Base-by-base conservation (phyloP, 2,329 filamentous ascomycete genomes). In the Metarhizium rileyi region DNA sequence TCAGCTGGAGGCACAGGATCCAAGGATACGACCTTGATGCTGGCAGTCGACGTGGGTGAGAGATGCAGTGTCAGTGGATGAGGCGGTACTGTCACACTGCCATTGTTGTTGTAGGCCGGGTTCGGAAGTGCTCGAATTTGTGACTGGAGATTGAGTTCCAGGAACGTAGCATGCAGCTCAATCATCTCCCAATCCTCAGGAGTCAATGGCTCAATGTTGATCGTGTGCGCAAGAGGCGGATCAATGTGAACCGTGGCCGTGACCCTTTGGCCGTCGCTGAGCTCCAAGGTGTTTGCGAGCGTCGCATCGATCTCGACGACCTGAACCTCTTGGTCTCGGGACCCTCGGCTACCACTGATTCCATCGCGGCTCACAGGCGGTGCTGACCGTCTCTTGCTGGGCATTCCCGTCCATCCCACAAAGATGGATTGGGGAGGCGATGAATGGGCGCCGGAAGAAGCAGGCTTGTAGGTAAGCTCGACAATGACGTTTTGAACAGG, bases 181-280 rank as follows among this genome's bases (percentile, higher is more conserved):
- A 98, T 97, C 60, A 97, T 95, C 69, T 98, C 93, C 93, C 93
- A 98, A 64, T 98, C 93, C 51, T 94, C 89, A 1, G 91, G 83
- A 0, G 93, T 97, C 60, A 97, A 70, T 30, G 93, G 93, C 65
- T 98, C 94, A 59, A 98, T 97, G 63, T 96, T 90, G 66, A 98
- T 86, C 2, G 90, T 97, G 66, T 96, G 89, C 45, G 90, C 89
- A 55, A 93, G 71, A 2, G 90, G 90, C 45, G 91, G 91, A 63
- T 98, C 90, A 55, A 96, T 71, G 66, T 98, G 93, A 55, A 98
- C 76, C 33, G 70, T 76, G 44, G 72, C 73, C 56, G 73, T 75
- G 62, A 91, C 80, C 70, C 87, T 94, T 63, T 90, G 86, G 46
- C 89, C 90, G 56, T 95, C 89, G 47, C 72, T 73, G 47, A 97